phyloP scores from a whole-genome alignment of 306 rosid species.

The Trifolium dubium region DNA sequence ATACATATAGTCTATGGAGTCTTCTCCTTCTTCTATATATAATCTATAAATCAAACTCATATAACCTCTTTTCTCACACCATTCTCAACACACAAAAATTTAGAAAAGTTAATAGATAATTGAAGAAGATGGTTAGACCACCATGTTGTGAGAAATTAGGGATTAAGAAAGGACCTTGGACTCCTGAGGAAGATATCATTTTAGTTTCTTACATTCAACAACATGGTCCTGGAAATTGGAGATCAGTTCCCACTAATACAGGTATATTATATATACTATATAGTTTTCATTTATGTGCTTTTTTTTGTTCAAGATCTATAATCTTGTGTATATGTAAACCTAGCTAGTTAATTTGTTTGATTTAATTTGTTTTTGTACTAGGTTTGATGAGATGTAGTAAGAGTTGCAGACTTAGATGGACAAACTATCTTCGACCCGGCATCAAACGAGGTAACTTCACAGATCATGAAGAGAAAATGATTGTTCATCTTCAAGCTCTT shows the following conservation, averaged over 20 bases:
- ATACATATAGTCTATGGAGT: neutral
- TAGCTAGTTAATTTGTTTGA: neutral
- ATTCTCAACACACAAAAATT: too few species aligned
- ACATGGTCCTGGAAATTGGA: constrained; percentile 95
- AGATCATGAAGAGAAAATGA: constrained; percentile 87
- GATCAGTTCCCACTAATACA: constrained; percentile 82
- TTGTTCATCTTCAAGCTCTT: constrained; percentile 92
- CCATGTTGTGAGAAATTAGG: constrained; percentile 87
- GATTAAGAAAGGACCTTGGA: constrained; percentile 98
- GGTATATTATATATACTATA: constrained; percentile 49
- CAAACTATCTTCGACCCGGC: constrained; percentile 91
- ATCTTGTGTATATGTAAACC: neutral
- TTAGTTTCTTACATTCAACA: constrained; percentile 93
- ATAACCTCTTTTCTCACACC: neutral
- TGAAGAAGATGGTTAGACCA: constrained; percentile 76
- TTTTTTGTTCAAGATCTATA: neutral
- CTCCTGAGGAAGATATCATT: constrained; percentile 92
- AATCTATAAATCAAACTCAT: neutral
- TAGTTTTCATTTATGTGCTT: neutral
- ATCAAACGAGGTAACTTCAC: constrained; percentile 85
- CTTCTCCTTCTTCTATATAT: neutral
- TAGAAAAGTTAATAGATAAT: too few species aligned
- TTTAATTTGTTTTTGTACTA: neutral
- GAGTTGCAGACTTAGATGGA: constrained; percentile 97
- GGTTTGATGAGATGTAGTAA: constrained; percentile 94